A percentile compares a stretch with the other conserved stretches of the same genome.
phyloP scores from a whole-genome alignment of 2,329 filamentous ascomycete species.

The Trichoderma sp. region DNA sequence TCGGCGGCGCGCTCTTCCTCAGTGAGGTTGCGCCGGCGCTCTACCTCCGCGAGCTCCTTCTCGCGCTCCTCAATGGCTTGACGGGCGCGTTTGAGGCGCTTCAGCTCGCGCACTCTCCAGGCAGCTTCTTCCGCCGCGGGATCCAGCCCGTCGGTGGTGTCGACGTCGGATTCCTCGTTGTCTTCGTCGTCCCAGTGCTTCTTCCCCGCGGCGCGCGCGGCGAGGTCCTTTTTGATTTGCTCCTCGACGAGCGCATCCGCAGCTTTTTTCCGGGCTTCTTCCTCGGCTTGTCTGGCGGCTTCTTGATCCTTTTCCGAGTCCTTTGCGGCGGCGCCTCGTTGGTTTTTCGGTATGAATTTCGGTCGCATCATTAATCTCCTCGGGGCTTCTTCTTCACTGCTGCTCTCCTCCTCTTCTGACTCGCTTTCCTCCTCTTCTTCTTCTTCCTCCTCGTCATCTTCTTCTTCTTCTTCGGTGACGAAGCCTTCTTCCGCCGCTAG shows the following conservation, averaged over 20 bases:
- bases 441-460: conserved; percentile 36
- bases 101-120: conserved; percentile 90
- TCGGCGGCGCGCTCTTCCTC: conserved; percentile 82
- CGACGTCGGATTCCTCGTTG: conserved; percentile 69
- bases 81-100: conserved; percentile 81
- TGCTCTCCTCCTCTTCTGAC: conserved; percentile 44
- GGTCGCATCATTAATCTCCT: conserved; percentile 58
- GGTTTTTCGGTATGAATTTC: conserved; percentile 60
- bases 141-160: conserved; percentile 85
- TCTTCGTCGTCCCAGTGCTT: conserved; percentile 86
- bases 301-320: conserved; percentile 35
- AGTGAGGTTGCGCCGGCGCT: conserved; percentile 81
- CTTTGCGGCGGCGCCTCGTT: conserved; percentile 40
- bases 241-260: conserved; percentile 81
- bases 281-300: conserved; percentile 44
- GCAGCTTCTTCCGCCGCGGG: conserved; percentile 85
- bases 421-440: conserved; percentile 39
- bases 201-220: conserved; percentile 70
- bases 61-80: conserved; percentile 81
- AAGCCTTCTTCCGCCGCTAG: conserved; percentile 60
- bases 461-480: conserved; percentile 54
- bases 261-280: conserved; percentile 64
- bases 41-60: conserved; percentile 81
- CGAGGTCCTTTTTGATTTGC: conserved; percentile 78
- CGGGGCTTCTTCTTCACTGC: conserved; percentile 57